Conservation (phyloP, 2,329 filamentous ascomycete genomes). For the Penicillium aurantiogriseum region DNA sequence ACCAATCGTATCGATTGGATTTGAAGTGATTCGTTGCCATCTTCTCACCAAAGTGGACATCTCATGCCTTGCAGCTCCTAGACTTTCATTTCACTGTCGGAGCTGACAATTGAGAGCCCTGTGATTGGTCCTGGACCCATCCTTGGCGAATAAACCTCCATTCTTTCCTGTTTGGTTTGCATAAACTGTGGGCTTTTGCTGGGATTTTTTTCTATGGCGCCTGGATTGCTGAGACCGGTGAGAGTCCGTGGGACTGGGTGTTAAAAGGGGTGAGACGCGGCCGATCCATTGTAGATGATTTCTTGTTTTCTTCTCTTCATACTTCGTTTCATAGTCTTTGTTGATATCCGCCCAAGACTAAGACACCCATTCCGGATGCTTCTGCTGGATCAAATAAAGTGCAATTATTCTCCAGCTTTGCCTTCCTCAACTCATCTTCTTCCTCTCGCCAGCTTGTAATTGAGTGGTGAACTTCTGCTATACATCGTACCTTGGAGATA, state of each 20-base stretch:
- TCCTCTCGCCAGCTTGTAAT: not conserved
- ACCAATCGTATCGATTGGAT: conserved; percentile 15
- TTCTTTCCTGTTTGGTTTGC: conserved; percentile 8
- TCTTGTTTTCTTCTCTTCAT: not conserved
- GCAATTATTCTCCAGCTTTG: not conserved
- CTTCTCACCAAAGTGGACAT: not conserved
- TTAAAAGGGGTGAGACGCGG: conserved; percentile 5
- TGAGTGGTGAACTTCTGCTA: not conserved
- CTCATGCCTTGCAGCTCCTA: not conserved
- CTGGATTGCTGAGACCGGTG: conserved; percentile 1
- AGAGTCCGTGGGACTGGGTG: not conserved
- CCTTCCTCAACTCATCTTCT: not conserved
- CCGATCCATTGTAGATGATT: conserved; percentile 2
- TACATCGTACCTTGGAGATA: not conserved
- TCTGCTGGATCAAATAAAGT: not conserved
- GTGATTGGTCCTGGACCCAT: conserved; percentile 13
- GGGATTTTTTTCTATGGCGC: not conserved
- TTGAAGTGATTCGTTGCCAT: not conserved
- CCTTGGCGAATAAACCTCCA: conserved; percentile 8
- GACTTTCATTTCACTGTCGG: not conserved
- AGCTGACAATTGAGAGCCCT: conserved; percentile 15
- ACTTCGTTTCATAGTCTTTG: conserved; percentile 4
- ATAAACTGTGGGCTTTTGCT: conserved; percentile 5
- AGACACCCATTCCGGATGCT: not conserved
- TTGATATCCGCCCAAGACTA: not conserved